Evolutionary conservation across 176 grass and related monocot species (phyloP), one percentile per base, ranked within the genome.

Genomic region (Triticum dicoccoides): DNA sequence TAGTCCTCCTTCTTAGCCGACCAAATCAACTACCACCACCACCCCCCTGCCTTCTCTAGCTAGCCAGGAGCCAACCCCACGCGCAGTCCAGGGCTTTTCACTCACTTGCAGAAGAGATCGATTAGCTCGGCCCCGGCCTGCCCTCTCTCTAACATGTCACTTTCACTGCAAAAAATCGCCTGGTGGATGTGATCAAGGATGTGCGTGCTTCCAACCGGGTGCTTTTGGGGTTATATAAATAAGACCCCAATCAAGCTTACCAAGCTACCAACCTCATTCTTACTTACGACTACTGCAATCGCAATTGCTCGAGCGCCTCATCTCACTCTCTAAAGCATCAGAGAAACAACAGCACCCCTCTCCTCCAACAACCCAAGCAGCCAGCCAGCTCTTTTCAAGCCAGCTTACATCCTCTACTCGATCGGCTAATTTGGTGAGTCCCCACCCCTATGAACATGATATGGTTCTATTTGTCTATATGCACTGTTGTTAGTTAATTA

Each of bases 11-110:
- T 64, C 54, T 41, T 59, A 51, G 24, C 91, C 91, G 86, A 66
- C 88, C 91, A 93, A 93, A 90, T 88, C 80, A 73, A 87, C 69
- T n/a, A 71, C 32, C 47, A 17, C 37, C 24, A 20, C 35, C 49
- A 73, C 33, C 61, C 27, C 6, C 27, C 49, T 73, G 18, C 6
- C 0, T 6, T 38, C 37, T 7, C 37, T 78, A 29, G 29, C 29
- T 29, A 29, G 29, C 29, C 29, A 29, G 29, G 29, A 30, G 73
- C 66, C 39, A 81, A 45, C 86, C 82, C 35, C 68, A 82, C 62
- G 78, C 77, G 76, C 78, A 63, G n/a, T 86, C 44, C 63, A 88
- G 51, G 68, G 61, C 83, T 89, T 78, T 80, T 80, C 20, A 65
- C 35, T 30, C 41, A 8, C 41, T 42, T 42, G 38, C 1, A 15